Evolutionary conservation across 1,284 basidiomycete species (phyloP).

Genomic region (Puccinia novopanici): DNA sequence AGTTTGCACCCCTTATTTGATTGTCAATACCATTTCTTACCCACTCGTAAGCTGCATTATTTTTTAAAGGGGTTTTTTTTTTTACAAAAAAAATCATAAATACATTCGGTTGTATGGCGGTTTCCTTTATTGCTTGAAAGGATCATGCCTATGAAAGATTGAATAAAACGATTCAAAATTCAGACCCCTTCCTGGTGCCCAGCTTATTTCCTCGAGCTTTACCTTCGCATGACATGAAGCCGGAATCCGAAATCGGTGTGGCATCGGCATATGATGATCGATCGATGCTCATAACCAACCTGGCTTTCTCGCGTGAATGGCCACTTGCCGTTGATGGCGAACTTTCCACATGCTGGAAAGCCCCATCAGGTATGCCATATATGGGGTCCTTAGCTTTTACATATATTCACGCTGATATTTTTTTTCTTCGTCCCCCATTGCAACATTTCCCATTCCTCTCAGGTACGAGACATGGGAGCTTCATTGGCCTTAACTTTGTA

Average conservation of each 20-base stretch:
- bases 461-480: conserved; percentile 1
- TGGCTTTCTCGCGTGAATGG: conserved; percentile 20
- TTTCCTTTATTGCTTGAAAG: not conserved
- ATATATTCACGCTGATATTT: no score
- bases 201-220: conserved; percentile 10
- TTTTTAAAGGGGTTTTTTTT: not conserved
- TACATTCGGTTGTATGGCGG: not conserved
- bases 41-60: no score
- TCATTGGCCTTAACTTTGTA: conserved; percentile 31
- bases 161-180: conserved; percentile 17
- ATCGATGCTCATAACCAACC: conserved; percentile 36
- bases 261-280: conserved; percentile 32
- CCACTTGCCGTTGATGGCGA: conserved; percentile 33
- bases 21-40: not conserved
- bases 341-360: conserved; percentile 25
- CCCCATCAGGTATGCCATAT: conserved; percentile 1
- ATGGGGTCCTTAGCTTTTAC: no score
- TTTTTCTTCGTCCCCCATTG: no score
- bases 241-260: conserved; percentile 28
- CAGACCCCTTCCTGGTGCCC: conserved; percentile 26
- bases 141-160: conserved; percentile 12
- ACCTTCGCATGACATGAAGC: not conserved
- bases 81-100: not conserved
- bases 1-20: not conserved
- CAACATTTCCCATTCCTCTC: no score